Conservation (phyloP, 1,284 basidiomycete species). For the Cryptococcus jaspeensis region DNA sequence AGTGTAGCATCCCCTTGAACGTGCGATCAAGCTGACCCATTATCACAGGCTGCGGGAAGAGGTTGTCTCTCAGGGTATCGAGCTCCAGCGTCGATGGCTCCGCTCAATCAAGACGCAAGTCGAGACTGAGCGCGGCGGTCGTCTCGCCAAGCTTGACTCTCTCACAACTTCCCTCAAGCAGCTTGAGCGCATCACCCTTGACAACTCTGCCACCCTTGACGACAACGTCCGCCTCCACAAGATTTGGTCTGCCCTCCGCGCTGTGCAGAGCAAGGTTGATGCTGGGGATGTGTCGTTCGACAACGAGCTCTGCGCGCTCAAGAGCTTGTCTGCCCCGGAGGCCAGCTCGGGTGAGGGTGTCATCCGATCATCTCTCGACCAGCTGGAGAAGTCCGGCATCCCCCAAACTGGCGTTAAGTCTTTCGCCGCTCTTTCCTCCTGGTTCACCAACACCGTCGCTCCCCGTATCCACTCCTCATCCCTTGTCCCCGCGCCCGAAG, state of each 20-base stretch:
- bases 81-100: slow-evolving; percentile 95
- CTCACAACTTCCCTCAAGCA: slow-evolving; percentile 86
- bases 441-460: slow-evolving; percentile 82
- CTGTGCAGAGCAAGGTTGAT: slow-evolving; percentile 56
- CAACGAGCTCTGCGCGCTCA: slow-evolving; percentile 80
- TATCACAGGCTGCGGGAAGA: slow-evolving; percentile 82
- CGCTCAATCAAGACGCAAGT: slow-evolving; percentile 93
- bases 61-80: slow-evolving; percentile 93
- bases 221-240: slow-evolving; percentile 82
- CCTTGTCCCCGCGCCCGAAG: slow-evolving; percentile 68
- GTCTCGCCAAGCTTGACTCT: slow-evolving; percentile 90
- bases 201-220: slow-evolving; percentile 85
- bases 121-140: slow-evolving; percentile 93
- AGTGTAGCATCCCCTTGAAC: slow-evolving; percentile 31
- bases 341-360: slow-evolving; percentile 49
- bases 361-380: slow-evolving; percentile 65
- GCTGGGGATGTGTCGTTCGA: slow-evolving; percentile 69
- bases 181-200: slow-evolving; percentile 83
- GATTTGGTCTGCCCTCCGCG: slow-evolving; percentile 53
- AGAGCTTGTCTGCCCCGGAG: slow-evolving; percentile 62
- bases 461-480: slow-evolving; percentile 84
- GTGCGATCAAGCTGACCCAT: slow-evolving; percentile 1
- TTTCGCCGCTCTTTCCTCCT: slow-evolving; percentile 79
- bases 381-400: slow-evolving; percentile 70
- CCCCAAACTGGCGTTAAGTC: slow-evolving; percentile 87